Base-by-base conservation (phyloP, 169 alveolate species). In the Plasmodium relictum region DNA sequence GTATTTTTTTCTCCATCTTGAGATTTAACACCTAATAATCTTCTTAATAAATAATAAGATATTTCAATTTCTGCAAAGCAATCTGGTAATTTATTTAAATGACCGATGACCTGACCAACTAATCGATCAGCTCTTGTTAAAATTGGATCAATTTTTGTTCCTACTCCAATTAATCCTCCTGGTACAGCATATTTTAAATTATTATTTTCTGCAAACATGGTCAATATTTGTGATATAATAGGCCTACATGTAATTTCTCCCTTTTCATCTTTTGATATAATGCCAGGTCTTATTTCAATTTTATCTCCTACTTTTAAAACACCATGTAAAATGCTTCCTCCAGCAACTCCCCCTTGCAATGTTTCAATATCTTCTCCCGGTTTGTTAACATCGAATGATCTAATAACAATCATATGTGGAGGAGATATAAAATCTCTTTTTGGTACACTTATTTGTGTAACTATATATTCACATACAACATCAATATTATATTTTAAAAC, bases 271-370 rank as follows among this genome's bases (percentile, higher is more conserved):
- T 97, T 98, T 65, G 97, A 93, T 56, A 96, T 95, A 58, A 97
- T 97, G 0, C 99, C 99, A 7, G 99, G 99, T n/a, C 99, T 93
- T 26, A 98, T 97, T 95, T 98, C 99, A 16, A 99, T 97, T 91
- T 98, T 98, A 88, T 98, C 99, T 22, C 99, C 99, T 66, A 98
- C 97, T 89, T 89, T 97, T 66, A 98, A 90, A 24, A 98, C 99
- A 24, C 99, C 99, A 94, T 96, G 95, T 45, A 98, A 94, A 65
- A 99, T 97, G 58, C 99, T 95, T 0, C 99, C 99, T 26, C 99
- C 99, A 8, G 99, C 99, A 14, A 98, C 99, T 10, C 99, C 99
- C n/a, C 99, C 99, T 93, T 97, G 97, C 88, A 99, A 95, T 44
- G 97, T 96, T 85, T 97, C 97, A 12, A 97, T 96, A 88, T 97